phyloP scores from a whole-genome alignment of 306 rosid species.

The Citrullus amarus region DNA sequence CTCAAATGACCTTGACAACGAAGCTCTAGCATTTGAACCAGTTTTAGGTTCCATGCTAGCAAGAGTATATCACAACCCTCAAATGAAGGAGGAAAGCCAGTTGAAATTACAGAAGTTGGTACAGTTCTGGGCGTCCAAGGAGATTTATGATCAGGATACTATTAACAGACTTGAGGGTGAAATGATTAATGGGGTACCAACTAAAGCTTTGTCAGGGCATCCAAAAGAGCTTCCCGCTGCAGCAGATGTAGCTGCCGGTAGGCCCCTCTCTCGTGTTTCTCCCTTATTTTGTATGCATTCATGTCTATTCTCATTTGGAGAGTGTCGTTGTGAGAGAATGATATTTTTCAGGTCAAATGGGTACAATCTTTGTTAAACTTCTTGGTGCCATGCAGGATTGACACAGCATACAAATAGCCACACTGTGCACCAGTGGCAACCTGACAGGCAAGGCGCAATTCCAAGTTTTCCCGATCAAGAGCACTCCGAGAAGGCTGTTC shows the following conservation, averaged over 20 bases:
- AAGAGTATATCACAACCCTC: slow-evolving; percentile 87
- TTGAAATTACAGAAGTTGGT: slow-evolving; percentile 74
- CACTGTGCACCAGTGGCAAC: slow-evolving; percentile 54
- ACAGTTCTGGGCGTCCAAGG: slow-evolving; percentile 90
- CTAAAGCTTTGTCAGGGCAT: slow-evolving; percentile 44
- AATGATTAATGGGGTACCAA: slow-evolving; percentile 65
- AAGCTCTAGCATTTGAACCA: slow-evolving; percentile 76
- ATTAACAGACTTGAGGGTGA: slow-evolving; percentile 57
- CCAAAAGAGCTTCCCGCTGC: slow-evolving; percentile 47
- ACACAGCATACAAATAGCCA: slow-evolving; percentile 34
- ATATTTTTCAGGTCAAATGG: not conserved
- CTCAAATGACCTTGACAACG: slow-evolving; percentile 56
- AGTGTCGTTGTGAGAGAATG: not conserved
- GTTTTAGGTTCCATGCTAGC: slow-evolving; percentile 90
- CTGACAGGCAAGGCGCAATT: slow-evolving; percentile 48
- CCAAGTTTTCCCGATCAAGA: slow-evolving; percentile 49
- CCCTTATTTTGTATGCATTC: not conserved
- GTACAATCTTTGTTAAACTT: not conserved
- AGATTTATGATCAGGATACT: slow-evolving; percentile 64
- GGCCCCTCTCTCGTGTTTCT: not conserved
- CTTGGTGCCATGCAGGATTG: slow-evolving; percentile 38
- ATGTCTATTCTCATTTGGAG: not conserved
- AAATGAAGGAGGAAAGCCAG: slow-evolving; percentile 74
- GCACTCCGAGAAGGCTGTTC: slow-evolving; percentile 47
- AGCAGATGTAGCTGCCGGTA: slow-evolving; percentile 55